Percentiles rank a stretch among this genome's conserved stretches.
Evolutionary conservation across 768 basidiomycete genomes (phyloP).

Genomic region (Solioccasus polychromus): DNA sequence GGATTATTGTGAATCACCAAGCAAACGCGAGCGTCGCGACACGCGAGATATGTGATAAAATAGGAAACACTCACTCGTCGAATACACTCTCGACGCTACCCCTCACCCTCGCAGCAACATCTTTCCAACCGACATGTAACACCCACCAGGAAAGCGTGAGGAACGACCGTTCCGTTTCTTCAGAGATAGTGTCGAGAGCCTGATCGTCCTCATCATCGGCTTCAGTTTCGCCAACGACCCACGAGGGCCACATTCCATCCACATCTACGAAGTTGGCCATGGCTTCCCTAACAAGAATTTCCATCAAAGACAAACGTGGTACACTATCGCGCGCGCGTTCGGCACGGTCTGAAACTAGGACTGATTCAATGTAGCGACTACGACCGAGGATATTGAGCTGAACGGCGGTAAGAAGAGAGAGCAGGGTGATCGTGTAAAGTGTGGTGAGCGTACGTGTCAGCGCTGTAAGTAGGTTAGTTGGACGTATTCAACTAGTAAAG

Average conservation of each 20-base stretch:
- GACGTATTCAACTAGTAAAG: neutral
- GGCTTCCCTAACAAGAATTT: constrained; percentile 25
- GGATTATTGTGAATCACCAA: neutral
- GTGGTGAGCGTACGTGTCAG: constrained; percentile 86
- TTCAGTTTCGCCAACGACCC: constrained; percentile 23
- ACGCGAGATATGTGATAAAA: neutral
- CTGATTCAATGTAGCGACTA: constrained; percentile 70
- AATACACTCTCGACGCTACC: constrained; percentile 80
- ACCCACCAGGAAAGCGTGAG: constrained; percentile 93
- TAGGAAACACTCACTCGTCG: constrained; percentile 57
- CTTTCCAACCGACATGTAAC: constrained; percentile 88
- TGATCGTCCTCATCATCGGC: constrained; percentile 28
- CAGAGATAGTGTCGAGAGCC: constrained; percentile 40
- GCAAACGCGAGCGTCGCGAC: too few species aligned
- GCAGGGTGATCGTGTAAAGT: constrained; percentile 80
- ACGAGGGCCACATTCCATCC: constrained; percentile 24
- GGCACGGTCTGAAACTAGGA: constrained; percentile 58
- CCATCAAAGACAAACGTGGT: constrained; percentile 31
- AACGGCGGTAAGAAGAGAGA: constrained; percentile 81
- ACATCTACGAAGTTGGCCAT: constrained; percentile 24
- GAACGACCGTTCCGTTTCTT: constrained; percentile 75
- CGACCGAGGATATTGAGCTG: constrained; percentile 87
- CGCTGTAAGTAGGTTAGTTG: constrained; percentile 43
- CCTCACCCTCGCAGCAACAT: constrained; percentile 70
- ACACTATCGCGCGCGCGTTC: constrained; percentile 45